Evolutionary conservation across 163 green algal species (phyloP), one percentile per base, ranked within the genome.

Genomic region (Chloromonas sp.): DNA sequence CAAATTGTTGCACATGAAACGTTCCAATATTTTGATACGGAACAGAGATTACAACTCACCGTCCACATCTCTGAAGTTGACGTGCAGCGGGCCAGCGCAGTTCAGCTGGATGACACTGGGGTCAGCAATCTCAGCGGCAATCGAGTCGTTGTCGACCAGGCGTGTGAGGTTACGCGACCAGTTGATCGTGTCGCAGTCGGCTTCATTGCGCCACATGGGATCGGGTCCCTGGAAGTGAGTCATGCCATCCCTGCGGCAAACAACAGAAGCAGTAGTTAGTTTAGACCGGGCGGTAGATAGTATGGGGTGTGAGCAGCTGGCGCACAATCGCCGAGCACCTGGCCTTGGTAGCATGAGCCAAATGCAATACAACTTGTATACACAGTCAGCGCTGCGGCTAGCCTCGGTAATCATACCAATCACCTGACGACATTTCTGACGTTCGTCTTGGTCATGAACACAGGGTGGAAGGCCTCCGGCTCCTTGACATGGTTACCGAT

Each of bases 201-300:
- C 89, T 81, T 91, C 89, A 77, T 91, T 91, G 74, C 87, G 86
- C 89, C 89, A 93, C 0, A 60, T 81, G 0, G 89, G 85, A 78
- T 91, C 82, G 2, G 89, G 88, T 36, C 71, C 80, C 3, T 82
- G 83, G 58, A 88, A 79, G 8, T 85, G 58, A 58, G 89, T 85
- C 71, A 91, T 79, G 58, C 88, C 88, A 11, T 84, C 83, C 5
- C 3, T 70, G 60, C 15, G 80, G 60, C 15, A 70, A 74, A 66
- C 1, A 84, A 71, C 78, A 61, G 60, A 36, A 81, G 59, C 78
- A 82, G 13, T 3, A 60, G 76, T 81, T 58, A 58, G 76, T 3
- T 81, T 36, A 36, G 36, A 36, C 36, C 36, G 36, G 36, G 36
- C 36, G 36, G 36, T 36, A 36, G 36, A 36, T 36, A 36, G 36